phyloP scores from a whole-genome alignment of 2,329 filamentous ascomycete genomes.

The Hymenoscyphus fraxineus region DNA sequence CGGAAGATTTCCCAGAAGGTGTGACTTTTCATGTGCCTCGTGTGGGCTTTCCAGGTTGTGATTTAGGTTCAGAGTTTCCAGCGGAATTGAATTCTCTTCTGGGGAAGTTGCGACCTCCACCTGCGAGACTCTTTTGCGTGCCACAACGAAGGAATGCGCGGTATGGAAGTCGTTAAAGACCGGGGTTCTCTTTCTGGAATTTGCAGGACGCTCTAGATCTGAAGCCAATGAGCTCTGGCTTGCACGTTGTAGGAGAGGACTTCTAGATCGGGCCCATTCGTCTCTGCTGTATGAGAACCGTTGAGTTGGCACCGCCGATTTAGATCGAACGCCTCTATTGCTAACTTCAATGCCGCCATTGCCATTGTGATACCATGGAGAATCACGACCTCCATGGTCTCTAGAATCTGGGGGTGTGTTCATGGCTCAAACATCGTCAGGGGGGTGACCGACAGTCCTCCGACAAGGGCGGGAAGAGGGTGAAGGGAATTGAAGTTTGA shows the following conservation, averaged over 20 bases:
- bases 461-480: neutral
- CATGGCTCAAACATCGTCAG: neutral
- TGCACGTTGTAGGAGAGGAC: neutral
- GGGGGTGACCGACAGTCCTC: neutral
- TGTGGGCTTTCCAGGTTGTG: neutral
- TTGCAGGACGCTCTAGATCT: slow-evolving; percentile 3
- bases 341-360: neutral
- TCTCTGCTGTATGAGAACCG: neutral
- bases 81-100: slow-evolving; percentile 23
- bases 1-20: slow-evolving; percentile 10
- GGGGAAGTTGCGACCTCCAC: slow-evolving; percentile 2
- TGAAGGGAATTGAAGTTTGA: neutral
- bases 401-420: neutral
- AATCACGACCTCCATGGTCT: neutral
- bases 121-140: slow-evolving; percentile 18
- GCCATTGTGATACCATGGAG: neutral
- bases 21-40: neutral
- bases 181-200: slow-evolving; percentile 18
- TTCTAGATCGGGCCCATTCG: neutral
- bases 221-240: slow-evolving; percentile 5
- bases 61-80: slow-evolving; percentile 13
- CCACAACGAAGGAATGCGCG: slow-evolving; percentile 31
- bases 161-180: slow-evolving; percentile 31
- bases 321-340: neutral
- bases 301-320: neutral